Evolutionary conservation across 805 yeast genomes (phyloP).

Genomic region (Metschnikowia colocasiae): DNA sequence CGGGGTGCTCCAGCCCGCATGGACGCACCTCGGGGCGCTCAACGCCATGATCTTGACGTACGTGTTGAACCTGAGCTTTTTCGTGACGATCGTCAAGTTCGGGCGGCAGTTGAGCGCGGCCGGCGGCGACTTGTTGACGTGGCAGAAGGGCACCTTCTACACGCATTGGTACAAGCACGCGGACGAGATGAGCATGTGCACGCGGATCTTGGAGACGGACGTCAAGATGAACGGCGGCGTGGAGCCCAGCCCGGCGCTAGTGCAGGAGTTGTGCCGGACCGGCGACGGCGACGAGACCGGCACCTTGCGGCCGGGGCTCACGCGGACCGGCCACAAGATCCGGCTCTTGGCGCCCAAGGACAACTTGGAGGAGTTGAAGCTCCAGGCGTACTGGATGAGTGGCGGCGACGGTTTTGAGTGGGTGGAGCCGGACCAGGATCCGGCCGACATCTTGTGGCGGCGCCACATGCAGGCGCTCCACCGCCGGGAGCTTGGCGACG

Average conservation of each 20-base stretch:
- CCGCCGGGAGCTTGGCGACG: conserved; percentile 16
- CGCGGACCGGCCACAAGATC: conserved; percentile 36
- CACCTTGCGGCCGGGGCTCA: conserved; percentile 33
- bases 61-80: conserved; percentile 38
- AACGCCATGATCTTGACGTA: conserved; percentile 46
- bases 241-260: conserved; percentile 29
- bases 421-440: conserved; percentile 24
- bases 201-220: conserved; percentile 65
- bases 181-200: conserved; percentile 65
- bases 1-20: conserved; percentile 37
- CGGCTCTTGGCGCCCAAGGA: conserved; percentile 40
- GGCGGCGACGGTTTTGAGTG: conserved; percentile 37
- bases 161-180: conserved; percentile 61
- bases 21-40: conserved; percentile 40
- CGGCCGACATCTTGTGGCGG: conserved; percentile 44
- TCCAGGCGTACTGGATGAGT: conserved; percentile 83
- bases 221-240: conserved; percentile 43
- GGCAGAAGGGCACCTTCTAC: conserved; percentile 64
- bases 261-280: conserved; percentile 37
- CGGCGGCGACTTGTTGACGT: conserved; percentile 54
- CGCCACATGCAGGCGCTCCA: conserved; percentile 25
- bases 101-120: conserved; percentile 41
- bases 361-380: conserved; percentile 54
- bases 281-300: conserved; percentile 24
- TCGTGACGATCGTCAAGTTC: conserved; percentile 37